phyloP scores from a whole-genome alignment of 2,329 filamentous ascomycete genomes.

The Penicillium sp. region DNA sequence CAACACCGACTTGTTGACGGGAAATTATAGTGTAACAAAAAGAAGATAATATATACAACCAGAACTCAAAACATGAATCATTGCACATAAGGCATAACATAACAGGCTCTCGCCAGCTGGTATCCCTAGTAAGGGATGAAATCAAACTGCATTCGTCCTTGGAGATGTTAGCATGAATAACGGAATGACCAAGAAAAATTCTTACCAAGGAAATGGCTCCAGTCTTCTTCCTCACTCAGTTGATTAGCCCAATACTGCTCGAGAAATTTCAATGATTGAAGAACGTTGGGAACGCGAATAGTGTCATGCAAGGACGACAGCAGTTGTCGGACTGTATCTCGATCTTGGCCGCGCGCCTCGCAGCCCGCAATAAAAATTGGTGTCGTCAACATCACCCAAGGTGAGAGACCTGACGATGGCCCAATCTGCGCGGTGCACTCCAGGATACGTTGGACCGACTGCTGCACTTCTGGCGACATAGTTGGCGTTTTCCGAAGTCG shows the following conservation, averaged over 20 bases:
- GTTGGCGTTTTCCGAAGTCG: constrained; percentile 35
- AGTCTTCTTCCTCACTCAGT: constrained; percentile 35
- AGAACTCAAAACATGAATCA: constrained; percentile 12
- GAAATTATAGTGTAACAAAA: background rate
- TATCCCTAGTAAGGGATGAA: constrained; percentile 27
- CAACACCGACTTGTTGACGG: background rate
- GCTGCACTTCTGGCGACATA: constrained; percentile 31
- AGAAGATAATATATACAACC: background rate
- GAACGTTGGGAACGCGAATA: constrained; percentile 42
- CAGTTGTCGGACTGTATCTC: constrained; percentile 32
- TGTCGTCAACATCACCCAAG: constrained; percentile 44
- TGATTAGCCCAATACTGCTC: constrained; percentile 39
- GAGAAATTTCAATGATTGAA: constrained; percentile 41
- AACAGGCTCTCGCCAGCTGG: background rate
- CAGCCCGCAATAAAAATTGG: constrained; percentile 46
- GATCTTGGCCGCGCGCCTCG: constrained; percentile 39
- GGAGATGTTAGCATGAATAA: constrained; percentile 4
- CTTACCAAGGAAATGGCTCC: constrained; percentile 41
- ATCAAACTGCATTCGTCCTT: constrained; percentile 36
- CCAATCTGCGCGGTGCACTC: constrained; percentile 39
- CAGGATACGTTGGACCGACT: constrained; percentile 39
- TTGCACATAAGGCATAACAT: constrained; percentile 18
- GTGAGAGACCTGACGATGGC: constrained; percentile 39
- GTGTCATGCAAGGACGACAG: constrained; percentile 38
- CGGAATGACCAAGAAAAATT: background rate